A percentile compares a stretch with the other conserved stretches of the same genome.
phyloP scores from a whole-genome alignment of 164 flowering plant genomes.

The Echeveria elegans region DNA sequence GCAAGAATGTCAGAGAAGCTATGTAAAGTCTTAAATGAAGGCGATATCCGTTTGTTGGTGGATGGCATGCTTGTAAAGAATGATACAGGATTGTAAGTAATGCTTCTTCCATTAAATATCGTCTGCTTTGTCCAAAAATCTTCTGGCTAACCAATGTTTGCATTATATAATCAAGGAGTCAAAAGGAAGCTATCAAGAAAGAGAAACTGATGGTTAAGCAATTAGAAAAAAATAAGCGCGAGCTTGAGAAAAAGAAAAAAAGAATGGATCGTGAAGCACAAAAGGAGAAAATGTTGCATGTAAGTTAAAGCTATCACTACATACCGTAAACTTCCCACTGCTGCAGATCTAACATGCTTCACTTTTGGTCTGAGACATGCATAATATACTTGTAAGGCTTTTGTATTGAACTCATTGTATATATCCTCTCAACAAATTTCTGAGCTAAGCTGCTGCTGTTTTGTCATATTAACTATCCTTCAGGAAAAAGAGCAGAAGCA shows the following conservation, averaged over 20 bases:
- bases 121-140: conserved; percentile 2
- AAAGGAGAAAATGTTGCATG: conserved; percentile 46
- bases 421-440: background rate
- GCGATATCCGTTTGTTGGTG: conserved; percentile 46
- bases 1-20: conserved; percentile 64
- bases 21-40: conserved; percentile 46
- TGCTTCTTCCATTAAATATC: background rate
- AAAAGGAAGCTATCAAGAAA: conserved; percentile 53
- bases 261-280: conserved; percentile 52
- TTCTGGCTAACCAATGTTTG: background rate
- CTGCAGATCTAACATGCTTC: conserved; percentile 13
- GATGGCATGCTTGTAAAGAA: conserved; percentile 43
- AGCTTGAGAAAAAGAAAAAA: conserved; percentile 60
- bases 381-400: background rate
- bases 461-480: background rate
- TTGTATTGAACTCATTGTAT: background rate
- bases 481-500: conserved; percentile 76
- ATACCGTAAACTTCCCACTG: background rate
- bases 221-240: conserved; percentile 55
- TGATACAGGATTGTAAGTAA: conserved; percentile 49
- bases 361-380: background rate
- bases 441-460: background rate
- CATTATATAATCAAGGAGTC: conserved; percentile 33
- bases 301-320: conserved; percentile 16
- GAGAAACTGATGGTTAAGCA: conserved; percentile 53